Base-by-base conservation (phyloP, 345 rosid species). In the Rhizophora mangle region DNA sequence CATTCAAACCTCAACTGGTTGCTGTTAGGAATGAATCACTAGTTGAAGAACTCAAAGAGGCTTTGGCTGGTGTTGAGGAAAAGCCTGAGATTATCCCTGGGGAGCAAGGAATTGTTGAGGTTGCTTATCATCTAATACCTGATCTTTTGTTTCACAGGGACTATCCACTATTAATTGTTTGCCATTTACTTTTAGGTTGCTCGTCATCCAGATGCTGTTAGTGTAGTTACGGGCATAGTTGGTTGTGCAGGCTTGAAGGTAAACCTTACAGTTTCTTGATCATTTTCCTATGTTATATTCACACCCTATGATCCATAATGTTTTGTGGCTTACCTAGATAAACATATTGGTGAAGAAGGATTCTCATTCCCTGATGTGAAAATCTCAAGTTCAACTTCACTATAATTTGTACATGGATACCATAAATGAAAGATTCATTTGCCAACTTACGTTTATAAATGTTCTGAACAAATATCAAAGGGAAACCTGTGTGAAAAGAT, bases 201-300 rank as follows among this genome's bases (percentile, higher is more conserved):
- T 7, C 96, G 96, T 66, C 94, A 95, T 73, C 91, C 89, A 10
- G 94, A 95, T 78, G 97, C 96, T 71, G 96, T 82, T 65, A 89
- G 85, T 27, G 96, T 92, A 52, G 96, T 95, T 72, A 92, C 97
- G 2, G 99, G 97, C 68, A 95, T 95, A 62, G 99, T 92, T 24
- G 99, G 99, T 62, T 95, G 99, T 79, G 99, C 99, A 1, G 99
- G 99, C 74, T 85, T 95, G 29, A 88, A 87, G 91, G 97, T 86
- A 82, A 37, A 22, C n/a, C 22, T 1, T 31, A 31, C 16, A 15
- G 32, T 51, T 47, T 6, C 16, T 55, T 7, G 13, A 19, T 49
- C 31, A 1, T 31, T 62, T 43, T 37, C 16, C 11, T 31, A n/a
- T 9, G 2, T 21, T 39, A 34, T 21, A 9, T 55, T 65, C 58